Conservation (phyloP, 768 basidiomycete species). For the Pulveroboletus sp. region DNA sequence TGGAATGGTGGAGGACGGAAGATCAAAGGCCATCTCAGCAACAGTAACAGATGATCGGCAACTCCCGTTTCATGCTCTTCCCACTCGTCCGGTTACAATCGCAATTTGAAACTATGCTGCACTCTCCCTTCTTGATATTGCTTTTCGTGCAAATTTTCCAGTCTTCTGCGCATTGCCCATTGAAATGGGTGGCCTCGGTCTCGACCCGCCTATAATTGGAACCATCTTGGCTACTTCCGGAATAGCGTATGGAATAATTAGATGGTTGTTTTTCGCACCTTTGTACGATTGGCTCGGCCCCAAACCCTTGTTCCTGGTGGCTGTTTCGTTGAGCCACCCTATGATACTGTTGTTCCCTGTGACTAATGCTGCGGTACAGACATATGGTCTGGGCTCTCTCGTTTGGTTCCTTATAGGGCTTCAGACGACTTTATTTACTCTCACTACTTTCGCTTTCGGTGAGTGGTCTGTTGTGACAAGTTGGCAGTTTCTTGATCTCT, state of each 20-base stretch:
- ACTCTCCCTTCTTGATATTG: conserved; percentile 64
- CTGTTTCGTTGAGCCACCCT: conserved; percentile 49
- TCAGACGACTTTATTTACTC: conserved; percentile 56
- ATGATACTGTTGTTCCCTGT: conserved; percentile 58
- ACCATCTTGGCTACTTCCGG: conserved; percentile 60
- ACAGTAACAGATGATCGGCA: too few relatives aligned
- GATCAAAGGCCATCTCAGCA: too few relatives aligned
- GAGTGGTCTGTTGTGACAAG: conserved; percentile 20
- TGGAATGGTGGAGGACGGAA: too few relatives aligned
- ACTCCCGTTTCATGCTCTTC: too few relatives aligned
- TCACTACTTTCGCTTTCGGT: too few relatives aligned
- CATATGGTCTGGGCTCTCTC: conserved; percentile 54
- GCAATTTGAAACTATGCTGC: conserved; percentile 64
- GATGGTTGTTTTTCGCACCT: conserved; percentile 62
- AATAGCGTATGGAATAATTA: conserved; percentile 60
- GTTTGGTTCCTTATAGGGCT: conserved; percentile 39
- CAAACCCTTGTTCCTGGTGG: conserved; percentile 52
- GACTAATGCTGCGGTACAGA: conserved; percentile 41
- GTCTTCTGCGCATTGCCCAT: conserved; percentile 71
- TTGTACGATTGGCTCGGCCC: conserved; percentile 61
- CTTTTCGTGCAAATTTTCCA: conserved; percentile 62
- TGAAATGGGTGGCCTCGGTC: conserved; percentile 62
- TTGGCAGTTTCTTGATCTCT: not conserved
- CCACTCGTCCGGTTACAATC: too few relatives aligned
- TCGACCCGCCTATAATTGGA: conserved; percentile 64